Evolutionary conservation across 1,284 basidiomycete species (phyloP).

Genomic region (Ustilago sp.): DNA sequence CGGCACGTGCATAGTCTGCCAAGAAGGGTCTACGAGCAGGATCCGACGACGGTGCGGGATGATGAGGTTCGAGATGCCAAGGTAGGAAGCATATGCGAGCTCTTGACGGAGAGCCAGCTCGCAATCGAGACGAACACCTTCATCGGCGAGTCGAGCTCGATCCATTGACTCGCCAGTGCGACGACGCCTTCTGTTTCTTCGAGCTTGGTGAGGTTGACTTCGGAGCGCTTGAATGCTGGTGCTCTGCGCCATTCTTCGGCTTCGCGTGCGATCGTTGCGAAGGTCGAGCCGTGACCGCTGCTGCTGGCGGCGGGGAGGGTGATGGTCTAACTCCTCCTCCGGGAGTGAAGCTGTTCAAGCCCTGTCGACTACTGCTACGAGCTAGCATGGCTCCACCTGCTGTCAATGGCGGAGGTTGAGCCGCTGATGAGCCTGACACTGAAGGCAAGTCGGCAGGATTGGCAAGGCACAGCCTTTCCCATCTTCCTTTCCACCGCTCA

Average conservation of each 20-base stretch:
- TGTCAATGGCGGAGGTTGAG: slow-evolving; percentile 18
- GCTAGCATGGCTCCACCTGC: slow-evolving; percentile 35
- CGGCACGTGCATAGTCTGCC: slow-evolving; percentile 89
- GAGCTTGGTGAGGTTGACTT: slow-evolving; percentile 87
- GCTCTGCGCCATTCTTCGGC: slow-evolving; percentile 89
- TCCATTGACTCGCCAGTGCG: slow-evolving; percentile 88
- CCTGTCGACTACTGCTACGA: slow-evolving; percentile 57
- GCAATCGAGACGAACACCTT: slow-evolving; percentile 94
- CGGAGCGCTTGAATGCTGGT: slow-evolving; percentile 82
- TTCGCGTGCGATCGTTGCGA: slow-evolving; percentile 70
- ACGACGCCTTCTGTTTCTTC: slow-evolving; percentile 86
- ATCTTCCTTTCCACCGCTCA: slow-evolving; percentile 84
- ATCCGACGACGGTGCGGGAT: slow-evolving; percentile 85
- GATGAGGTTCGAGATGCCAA: slow-evolving; percentile 85
- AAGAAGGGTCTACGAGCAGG: slow-evolving; percentile 76
- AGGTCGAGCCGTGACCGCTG: slow-evolving; percentile 9
- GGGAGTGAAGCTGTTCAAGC: slow-evolving; percentile 29
- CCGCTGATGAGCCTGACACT: slow-evolving; percentile 14
- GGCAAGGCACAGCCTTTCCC: slow-evolving; percentile 86
- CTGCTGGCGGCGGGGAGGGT: slow-evolving; percentile 24
- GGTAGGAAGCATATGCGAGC: slow-evolving; percentile 89
- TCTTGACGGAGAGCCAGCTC: slow-evolving; percentile 96
- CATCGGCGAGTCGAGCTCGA: slow-evolving; percentile 92
- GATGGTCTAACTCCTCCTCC: slow-evolving; percentile 19
- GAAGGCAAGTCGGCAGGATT: slow-evolving; percentile 54